Base-by-base conservation (phyloP, 2,329 filamentous ascomycete species). In the Phoma herbarum region DNA sequence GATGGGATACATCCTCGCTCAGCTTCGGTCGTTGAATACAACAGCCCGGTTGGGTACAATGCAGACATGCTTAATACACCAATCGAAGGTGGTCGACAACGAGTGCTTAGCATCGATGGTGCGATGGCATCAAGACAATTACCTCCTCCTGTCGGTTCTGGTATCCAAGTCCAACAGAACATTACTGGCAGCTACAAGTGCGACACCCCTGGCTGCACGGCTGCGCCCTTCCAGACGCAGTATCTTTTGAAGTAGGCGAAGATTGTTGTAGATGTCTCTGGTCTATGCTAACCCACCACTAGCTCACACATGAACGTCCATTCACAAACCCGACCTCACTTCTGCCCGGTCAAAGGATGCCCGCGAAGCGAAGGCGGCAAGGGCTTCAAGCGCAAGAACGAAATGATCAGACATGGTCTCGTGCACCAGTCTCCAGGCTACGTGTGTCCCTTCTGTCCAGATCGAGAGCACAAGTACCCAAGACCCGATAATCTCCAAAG, bases 381-480 rank as follows among this genome's bases (percentile, higher is more conserved):
- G 68, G 87, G 87, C 1, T 89, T 89, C 79, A 89, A 89, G 72
- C 82, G 87, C 29, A 89, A 89, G 71, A 89, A 89, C 63, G 87
- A 89, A 71, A 89, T 89, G 87, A 88, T 88, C 61, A 81, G 87
- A n/a, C 87, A 89, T 70, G 93, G 94, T 1, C 84, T 98, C 3
- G 95, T 98, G 4, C 95, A 99, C 72, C 90, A 93, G 65, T 96
- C 92, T 8, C 95, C 95, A 1, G 94, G 94, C 60, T 99, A 98
- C 71, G 88, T 97, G 28, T 99, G 95, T 76, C 95, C 95, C 0
- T 98, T 97, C 74, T 99, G 95, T 76, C 91, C 92, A 1, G 93
- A 97, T 71, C 85, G 93, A 65, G 93, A 97, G 75, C 94, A 97
- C 77, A 93, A 90, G 74, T 98, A 98, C 75, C 95, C 95, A 5